These are phyloP conservation scores for Talaromyces rugulosus DNA, from an alignment of 2,329 filamentous ascomycete genomes.

Conservation along the genomic window DNA sequence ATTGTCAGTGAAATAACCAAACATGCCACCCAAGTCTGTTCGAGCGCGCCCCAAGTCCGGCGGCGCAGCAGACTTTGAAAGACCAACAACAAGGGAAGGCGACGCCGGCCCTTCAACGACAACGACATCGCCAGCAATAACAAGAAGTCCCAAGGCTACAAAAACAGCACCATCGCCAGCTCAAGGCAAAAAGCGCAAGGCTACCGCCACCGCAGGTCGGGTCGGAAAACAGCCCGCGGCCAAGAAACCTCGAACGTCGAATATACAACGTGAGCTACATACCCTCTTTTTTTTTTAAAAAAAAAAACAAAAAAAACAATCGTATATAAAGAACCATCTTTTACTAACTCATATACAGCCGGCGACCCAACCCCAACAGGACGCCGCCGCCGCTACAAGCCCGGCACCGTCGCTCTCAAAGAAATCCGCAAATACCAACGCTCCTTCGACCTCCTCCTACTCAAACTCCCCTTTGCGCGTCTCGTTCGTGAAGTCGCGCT, in stretches of 20 bases:
- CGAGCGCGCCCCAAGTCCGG: constrained; percentile 20
- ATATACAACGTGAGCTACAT: constrained; percentile 34
- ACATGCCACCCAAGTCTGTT: constrained; percentile 29
- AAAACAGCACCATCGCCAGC: constrained; percentile 1
- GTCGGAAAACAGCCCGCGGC: constrained; percentile 2
- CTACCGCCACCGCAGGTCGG: constrained; percentile 15
- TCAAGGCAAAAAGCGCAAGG: constrained; percentile 17
- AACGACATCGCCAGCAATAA: neutral
- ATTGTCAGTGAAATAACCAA: neutral
- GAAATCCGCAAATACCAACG: constrained; percentile 91
- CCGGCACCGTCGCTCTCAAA: constrained; percentile 80
- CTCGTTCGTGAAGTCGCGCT: constrained; percentile 53
- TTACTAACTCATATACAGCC: constrained; percentile 43
- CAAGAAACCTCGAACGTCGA: constrained; percentile 18
- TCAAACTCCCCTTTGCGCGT: constrained; percentile 49
- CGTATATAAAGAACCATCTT: neutral
- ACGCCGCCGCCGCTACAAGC: constrained; percentile 61
- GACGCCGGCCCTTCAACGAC: constrained; percentile 11
- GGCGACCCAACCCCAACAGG: constrained; percentile 67
- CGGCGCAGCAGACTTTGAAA: constrained; percentile 13
- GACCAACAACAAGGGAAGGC: constrained; percentile 8
- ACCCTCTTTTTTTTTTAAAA: neutral
- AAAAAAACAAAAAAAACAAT: neutral
- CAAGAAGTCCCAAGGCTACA: constrained; percentile 1
- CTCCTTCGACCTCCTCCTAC: constrained; percentile 79